These are phyloP conservation scores for Cucurbita moschata DNA, from an alignment of 306 rosid species.

Conservation along the genomic window DNA sequence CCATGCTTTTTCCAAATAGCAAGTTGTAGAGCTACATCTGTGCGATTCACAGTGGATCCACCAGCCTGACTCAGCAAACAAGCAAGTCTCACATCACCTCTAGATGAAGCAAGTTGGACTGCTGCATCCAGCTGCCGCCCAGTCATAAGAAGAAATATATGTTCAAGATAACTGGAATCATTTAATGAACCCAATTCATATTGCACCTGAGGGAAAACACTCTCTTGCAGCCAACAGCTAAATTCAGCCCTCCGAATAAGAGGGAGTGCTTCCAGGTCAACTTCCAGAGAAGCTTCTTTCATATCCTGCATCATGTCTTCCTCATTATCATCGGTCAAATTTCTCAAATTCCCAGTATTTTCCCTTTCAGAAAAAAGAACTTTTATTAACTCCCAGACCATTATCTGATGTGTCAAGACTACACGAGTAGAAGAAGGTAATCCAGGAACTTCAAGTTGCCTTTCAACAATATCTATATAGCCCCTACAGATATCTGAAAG, in stretches of 20 bases:
- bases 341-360: slow-evolving; percentile 30
- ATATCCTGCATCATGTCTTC: slow-evolving; percentile 90
- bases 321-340: slow-evolving; percentile 56
- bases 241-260: slow-evolving; percentile 87
- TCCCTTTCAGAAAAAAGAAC: slow-evolving; percentile 76
- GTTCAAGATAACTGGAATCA: slow-evolving; percentile 58
- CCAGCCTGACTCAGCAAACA: slow-evolving; percentile 88
- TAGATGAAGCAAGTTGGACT: slow-evolving; percentile 69
- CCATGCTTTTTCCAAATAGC: slow-evolving; percentile 75
- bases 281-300: slow-evolving; percentile 48
- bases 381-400: slow-evolving; percentile 91
- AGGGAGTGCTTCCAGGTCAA: slow-evolving; percentile 74
- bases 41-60: slow-evolving; percentile 67
- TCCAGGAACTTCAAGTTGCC: slow-evolving; percentile 61
- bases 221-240: slow-evolving; percentile 91
- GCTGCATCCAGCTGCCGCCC: slow-evolving; percentile 81
- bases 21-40: slow-evolving; percentile 67
- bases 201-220: slow-evolving; percentile 71
- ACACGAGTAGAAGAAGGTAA: slow-evolving; percentile 44
- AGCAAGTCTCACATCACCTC: slow-evolving; percentile 87
- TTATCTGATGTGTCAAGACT: slow-evolving; percentile 67
- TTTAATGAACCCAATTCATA: slow-evolving; percentile 54
- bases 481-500: slow-evolving; percentile 67
- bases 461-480: slow-evolving; percentile 63
- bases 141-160: slow-evolving; percentile 58